Evolutionary conservation across 495 filamentous ascomycete species (phyloP).

Genomic region (Terfezia boudieri): DNA sequence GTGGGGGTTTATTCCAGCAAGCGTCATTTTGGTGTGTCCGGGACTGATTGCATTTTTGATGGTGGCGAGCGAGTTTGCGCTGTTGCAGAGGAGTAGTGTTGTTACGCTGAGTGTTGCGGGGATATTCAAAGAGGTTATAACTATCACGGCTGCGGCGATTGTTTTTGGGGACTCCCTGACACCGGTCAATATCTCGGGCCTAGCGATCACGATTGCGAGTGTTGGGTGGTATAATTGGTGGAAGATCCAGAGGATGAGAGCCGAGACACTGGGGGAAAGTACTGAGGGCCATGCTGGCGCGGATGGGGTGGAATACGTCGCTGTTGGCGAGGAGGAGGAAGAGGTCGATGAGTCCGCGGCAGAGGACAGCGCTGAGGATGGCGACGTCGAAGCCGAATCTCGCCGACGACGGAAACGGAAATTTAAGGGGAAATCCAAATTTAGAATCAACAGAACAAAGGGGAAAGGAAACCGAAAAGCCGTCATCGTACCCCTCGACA

Average conservation of each 20-base stretch:
- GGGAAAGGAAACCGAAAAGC: too few species aligned
- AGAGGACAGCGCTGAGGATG: too few species aligned
- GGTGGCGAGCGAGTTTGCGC: conserved; percentile 87
- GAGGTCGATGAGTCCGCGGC: too few species aligned
- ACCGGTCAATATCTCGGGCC: conserved; percentile 63
- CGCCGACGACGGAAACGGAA: too few species aligned
- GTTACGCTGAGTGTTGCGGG: conserved; percentile 92
- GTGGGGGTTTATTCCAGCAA: conserved; percentile 37
- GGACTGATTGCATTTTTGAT: conserved; percentile 85
- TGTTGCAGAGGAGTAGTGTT: conserved; percentile 83
- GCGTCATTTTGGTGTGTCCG: conserved; percentile 60
- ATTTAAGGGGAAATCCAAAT: too few species aligned
- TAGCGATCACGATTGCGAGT: conserved; percentile 68
- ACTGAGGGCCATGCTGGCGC: too few species aligned
- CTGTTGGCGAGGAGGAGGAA: too few species aligned
- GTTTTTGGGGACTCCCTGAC: conserved; percentile 83
- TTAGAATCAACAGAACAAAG: too few species aligned
- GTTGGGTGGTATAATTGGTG: conserved; percentile 88
- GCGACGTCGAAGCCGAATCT: too few species aligned
- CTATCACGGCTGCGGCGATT: conserved; percentile 69
- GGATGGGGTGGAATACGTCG: too few species aligned
- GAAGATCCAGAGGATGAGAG: conserved; percentile 74
- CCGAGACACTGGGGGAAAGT: conserved; percentile 32
- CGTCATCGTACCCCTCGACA: too few species aligned
- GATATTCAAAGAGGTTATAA: conserved; percentile 98